Base-by-base conservation (phyloP, 495 filamentous ascomycete genomes). In the Daldinia childiae region DNA sequence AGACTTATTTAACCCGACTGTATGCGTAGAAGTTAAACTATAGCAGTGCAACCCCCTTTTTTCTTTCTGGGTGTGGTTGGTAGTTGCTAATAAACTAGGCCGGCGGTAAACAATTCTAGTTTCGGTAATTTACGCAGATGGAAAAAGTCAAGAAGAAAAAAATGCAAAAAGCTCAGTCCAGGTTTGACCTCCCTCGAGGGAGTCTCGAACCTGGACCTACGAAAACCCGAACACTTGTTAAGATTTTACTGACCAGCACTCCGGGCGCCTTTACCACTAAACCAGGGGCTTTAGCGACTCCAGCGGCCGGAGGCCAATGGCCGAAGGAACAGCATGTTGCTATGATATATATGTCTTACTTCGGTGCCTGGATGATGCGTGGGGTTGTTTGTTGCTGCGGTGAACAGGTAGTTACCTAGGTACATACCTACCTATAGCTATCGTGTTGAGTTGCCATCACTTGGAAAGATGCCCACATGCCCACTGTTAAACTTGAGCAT, bases 151-250 rank as follows among this genome's bases (percentile, higher is more conserved):
- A 45, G 0, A 48, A 11, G 7, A 12, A 12, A 21, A 9, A 48
- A 48, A 48, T 48, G 19, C 43, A 48, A 48, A 48, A 48, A 48
- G 43, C 43, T 48, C 43, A 24, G 43, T 24, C 43, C 17, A 21
- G 43, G 9, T 12, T 48, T 4, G 43, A 48, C 32, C 32, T 2
- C 21, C 43, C 43, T 11, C 9, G 19, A 24, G 43, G 43, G 19
- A 2, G 43, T 14, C 14, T 24, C 17, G 43, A 48, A 48, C 9
- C 43, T 21, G 9, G 43, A 48, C 43, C 19, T 48, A 48, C 43
- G 43, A 48, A 48, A 48, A 48, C 43, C 43, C 43, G 17, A 48
- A 48, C 43, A 14, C 43, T 48, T 48, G 43, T 48, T 48, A 4
- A 9, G 43, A 24, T 48, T 48, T 48, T 48, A 5, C 43, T 48